Conservation (phyloP, 208 protist species). For the Giardia duodenalis region DNA sequence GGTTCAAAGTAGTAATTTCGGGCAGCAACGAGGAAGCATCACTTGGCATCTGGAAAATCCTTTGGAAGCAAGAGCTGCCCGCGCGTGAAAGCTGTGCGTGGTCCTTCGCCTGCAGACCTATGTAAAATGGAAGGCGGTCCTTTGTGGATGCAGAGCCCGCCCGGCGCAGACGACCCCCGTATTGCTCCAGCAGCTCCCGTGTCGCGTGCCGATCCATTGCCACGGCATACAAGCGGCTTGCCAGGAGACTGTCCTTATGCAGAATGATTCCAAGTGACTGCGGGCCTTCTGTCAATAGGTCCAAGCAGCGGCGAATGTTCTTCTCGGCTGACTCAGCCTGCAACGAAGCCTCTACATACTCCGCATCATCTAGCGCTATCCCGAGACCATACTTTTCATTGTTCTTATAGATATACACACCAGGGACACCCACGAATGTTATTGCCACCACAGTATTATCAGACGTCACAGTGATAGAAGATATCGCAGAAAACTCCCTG, state of each 20-base stretch:
- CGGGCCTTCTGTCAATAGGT: too few species aligned
- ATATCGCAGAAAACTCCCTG: neutral
- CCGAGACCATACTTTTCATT: neutral
- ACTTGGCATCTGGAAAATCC: too few species aligned
- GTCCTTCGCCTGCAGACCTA: neutral
- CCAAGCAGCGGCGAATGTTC: too few species aligned
- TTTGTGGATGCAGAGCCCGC: too few species aligned
- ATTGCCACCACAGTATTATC: neutral
- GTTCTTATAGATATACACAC: neutral
- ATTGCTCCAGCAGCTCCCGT: neutral
- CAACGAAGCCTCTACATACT: too few species aligned
- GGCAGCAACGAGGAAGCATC: neutral
- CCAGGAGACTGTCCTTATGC: too few species aligned
- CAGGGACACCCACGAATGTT: neutral
- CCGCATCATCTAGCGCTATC: too few species aligned
- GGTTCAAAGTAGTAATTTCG: neutral
- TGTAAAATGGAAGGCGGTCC: neutral
- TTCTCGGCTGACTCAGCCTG: too few species aligned
- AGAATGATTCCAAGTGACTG: too few species aligned
- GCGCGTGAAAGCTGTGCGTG: neutral
- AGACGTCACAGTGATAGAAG: neutral
- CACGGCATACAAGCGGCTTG: too few species aligned
- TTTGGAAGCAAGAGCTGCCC: too few species aligned
- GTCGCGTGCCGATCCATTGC: neutral
- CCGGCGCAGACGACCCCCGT: neutral